Evolutionary conservation across 139 green algal species (phyloP).

Genomic region (Haematococcus lacustris): DNA sequence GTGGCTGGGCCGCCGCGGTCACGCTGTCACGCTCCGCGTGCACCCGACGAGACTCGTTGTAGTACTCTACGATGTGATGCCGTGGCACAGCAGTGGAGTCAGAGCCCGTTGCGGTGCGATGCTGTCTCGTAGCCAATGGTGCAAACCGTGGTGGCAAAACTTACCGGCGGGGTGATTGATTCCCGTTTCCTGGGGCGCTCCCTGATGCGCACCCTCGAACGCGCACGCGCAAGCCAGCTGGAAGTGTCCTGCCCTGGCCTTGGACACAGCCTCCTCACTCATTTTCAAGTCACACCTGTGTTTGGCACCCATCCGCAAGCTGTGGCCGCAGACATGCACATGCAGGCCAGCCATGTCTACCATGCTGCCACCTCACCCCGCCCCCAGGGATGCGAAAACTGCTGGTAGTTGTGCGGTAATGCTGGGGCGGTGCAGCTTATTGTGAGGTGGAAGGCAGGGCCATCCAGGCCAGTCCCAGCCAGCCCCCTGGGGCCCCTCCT

Average conservation of each 20-base stretch:
- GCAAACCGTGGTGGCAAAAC: neutral
- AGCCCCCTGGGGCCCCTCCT: neutral
- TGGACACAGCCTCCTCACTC: constrained; percentile 65
- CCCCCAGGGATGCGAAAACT: neutral
- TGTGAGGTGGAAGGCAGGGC: neutral
- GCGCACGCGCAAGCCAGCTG: constrained; percentile 86
- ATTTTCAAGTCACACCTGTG: constrained; percentile 2
- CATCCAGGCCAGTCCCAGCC: neutral
- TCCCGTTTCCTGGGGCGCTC: constrained; percentile 65
- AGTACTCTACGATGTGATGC: constrained; percentile 10
- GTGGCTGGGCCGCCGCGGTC: neutral
- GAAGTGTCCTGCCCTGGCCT: constrained; percentile 72
- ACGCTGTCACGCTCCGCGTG: neutral
- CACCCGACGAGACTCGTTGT: constrained; percentile 9
- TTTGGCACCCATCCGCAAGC: too few relatives aligned
- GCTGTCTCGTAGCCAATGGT: neutral
- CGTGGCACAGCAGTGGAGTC: neutral
- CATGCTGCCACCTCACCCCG: neutral
- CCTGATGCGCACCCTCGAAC: constrained; percentile 76
- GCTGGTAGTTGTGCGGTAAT: neutral
- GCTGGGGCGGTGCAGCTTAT: neutral
- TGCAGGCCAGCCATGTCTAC: neutral
- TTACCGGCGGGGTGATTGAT: constrained; percentile 75
- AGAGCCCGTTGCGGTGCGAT: neutral
- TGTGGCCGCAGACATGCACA: neutral